These are phyloP conservation scores for Russula emetica DNA, from an alignment of 768 basidiomycete genomes.

Conservation along the genomic window DNA sequence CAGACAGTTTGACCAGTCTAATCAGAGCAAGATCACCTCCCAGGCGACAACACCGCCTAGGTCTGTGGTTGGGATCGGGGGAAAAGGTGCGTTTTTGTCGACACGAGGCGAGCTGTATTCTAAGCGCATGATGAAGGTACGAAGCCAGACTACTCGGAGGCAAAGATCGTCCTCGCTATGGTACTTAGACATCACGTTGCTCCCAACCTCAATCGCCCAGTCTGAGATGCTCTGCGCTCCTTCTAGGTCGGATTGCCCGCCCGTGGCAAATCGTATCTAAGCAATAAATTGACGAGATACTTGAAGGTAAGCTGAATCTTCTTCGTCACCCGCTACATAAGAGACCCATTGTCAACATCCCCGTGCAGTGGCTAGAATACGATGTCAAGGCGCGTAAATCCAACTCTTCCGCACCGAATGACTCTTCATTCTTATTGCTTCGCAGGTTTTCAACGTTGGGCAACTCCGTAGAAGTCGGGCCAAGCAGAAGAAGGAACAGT, in stretches of 20 bases:
- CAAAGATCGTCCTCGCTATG: constrained; percentile 98
- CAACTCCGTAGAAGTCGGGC: constrained; percentile 88
- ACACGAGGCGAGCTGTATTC: background rate
- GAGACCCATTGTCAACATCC: constrained; percentile 3
- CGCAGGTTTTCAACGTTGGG: constrained; percentile 95
- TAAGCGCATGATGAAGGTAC: constrained; percentile 53
- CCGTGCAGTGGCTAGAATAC: constrained; percentile 92
- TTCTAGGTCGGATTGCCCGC: constrained; percentile 92
- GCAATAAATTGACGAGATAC: constrained; percentile 96
- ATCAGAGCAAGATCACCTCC: constrained; percentile 65
- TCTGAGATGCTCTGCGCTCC: background rate
- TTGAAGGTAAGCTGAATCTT: constrained; percentile 55
- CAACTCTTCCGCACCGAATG: background rate
- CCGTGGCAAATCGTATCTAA: constrained; percentile 95
- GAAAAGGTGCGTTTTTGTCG: constrained; percentile 56
- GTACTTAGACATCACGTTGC: constrained; percentile 39
- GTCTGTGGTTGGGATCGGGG: constrained; percentile 84
- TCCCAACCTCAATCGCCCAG: background rate
- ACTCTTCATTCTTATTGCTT: background rate
- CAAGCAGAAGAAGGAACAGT: constrained; percentile 72
- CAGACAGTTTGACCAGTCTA: constrained; percentile 75
- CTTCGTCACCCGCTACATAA: constrained; percentile 1
- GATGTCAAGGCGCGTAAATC: constrained; percentile 72
- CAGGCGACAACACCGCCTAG: constrained; percentile 73
- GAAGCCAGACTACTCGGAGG: constrained; percentile 97